phyloP scores from a whole-genome alignment of 306 rosid species.

The Vigna trinervia region DNA sequence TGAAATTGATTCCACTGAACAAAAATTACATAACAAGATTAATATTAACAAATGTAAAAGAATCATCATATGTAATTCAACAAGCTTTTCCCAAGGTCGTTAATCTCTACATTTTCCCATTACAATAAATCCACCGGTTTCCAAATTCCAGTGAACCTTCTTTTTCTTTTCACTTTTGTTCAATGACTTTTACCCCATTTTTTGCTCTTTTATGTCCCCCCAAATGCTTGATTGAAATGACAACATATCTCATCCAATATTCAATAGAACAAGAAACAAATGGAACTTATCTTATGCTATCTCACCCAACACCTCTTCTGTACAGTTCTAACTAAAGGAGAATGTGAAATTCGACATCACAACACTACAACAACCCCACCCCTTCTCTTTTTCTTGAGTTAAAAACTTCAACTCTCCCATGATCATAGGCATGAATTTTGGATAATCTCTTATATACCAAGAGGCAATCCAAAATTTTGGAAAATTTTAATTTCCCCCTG shows the following conservation, averaged over 20 bases:
- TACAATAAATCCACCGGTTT: slow-evolving; percentile 56
- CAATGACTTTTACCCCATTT: slow-evolving; percentile 43
- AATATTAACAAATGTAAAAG: slow-evolving; percentile 48
- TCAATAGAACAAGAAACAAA: slow-evolving; percentile 63
- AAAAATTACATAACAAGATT: slow-evolving; percentile 24
- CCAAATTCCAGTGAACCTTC: slow-evolving; percentile 60
- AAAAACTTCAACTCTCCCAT: slow-evolving; percentile 46
- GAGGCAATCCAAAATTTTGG: slow-evolving; percentile 85
- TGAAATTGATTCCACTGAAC: slow-evolving; percentile 2
- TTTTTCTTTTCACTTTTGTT: slow-evolving; percentile 7
- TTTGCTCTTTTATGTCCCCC: background rate
- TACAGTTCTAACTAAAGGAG: slow-evolving; percentile 60
- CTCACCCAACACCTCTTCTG: slow-evolving; percentile 66
- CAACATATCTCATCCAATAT: slow-evolving; percentile 48
- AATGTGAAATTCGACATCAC: slow-evolving; percentile 29
- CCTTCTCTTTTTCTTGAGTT: slow-evolving; percentile 13
- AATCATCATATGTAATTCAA: slow-evolving; percentile 62
- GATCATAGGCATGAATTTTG: slow-evolving; percentile 37
- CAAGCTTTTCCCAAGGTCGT: slow-evolving; percentile 59
- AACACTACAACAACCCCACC: slow-evolving; percentile 17
- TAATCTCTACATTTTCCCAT: slow-evolving; percentile 71
- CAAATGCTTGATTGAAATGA: slow-evolving; percentile 45
- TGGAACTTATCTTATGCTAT: slow-evolving; percentile 60
- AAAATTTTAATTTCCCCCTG: slow-evolving; percentile 85
- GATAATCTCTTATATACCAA: slow-evolving; percentile 56